Evolutionary conservation across 352 stramenopile genomes (phyloP).

Genomic region (Hyaloperonospora brassicae): DNA sequence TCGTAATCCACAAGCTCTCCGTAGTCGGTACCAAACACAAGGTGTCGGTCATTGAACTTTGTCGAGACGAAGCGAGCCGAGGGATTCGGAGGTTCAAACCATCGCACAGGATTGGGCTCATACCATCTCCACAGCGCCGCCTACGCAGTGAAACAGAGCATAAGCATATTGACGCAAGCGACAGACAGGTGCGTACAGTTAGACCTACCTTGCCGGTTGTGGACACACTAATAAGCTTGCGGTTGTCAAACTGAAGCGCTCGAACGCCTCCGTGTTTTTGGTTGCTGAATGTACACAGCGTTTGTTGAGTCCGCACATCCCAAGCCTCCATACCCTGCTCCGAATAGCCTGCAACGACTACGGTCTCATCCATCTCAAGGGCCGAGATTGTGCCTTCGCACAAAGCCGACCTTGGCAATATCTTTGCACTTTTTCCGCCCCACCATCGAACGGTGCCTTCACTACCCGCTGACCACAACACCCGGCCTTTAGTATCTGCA

Average conservation of each 20-base stretch:
- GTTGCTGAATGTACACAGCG: constrained; percentile 80
- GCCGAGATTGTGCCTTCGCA: constrained; percentile 67
- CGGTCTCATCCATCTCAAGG: constrained; percentile 85
- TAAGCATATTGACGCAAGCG: constrained; percentile 7
- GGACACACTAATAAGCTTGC: constrained; percentile 80
- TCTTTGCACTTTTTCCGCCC: constrained; percentile 83
- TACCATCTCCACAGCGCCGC: constrained; percentile 82
- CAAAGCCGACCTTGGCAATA: constrained; percentile 74
- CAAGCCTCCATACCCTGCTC: constrained; percentile 82
- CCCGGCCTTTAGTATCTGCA: constrained; percentile 75
- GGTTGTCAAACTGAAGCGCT: constrained; percentile 78
- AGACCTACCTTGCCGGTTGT: constrained; percentile 50
- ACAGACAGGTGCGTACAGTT: neutral
- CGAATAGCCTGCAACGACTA: constrained; percentile 77
- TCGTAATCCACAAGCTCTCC: constrained; percentile 77
- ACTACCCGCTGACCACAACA: constrained; percentile 77
- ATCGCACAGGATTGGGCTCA: constrained; percentile 63
- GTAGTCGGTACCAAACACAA: constrained; percentile 69
- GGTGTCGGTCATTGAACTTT: constrained; percentile 63
- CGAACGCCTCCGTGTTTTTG: constrained; percentile 58
- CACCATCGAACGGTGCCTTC: constrained; percentile 84
- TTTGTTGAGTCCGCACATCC: constrained; percentile 83
- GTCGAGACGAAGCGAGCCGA: constrained; percentile 56
- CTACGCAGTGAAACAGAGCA: constrained; percentile 22
- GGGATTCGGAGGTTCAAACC: constrained; percentile 49